Evolutionary conservation across 2,329 filamentous ascomycete genomes (phyloP), one percentile per base, ranked within the genome.

Genomic region (Paecilomyces fulvus): DNA sequence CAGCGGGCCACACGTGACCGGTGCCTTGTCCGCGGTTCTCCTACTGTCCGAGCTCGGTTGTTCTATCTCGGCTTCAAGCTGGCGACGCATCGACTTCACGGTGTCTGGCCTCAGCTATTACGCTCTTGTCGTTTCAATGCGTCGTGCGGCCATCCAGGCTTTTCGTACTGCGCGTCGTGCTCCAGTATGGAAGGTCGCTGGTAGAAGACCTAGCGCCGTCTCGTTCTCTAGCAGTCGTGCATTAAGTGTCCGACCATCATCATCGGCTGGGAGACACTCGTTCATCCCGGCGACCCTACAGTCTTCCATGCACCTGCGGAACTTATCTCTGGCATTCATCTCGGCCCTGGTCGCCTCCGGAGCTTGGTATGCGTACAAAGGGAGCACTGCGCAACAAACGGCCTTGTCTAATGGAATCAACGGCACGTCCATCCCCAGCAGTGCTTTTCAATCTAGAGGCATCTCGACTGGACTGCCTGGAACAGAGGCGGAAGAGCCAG

Each of bases 321-420:
- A 74, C 52, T 72, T 79, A 58, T 77, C 77, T 23, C 63, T 79
- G 46, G 76, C 75, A 51, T 71, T 78, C 55, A 72, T 78, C 25
- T 78, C 76, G 51, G 73, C 75, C 28, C 66, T 77, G 5, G 74
- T 79, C 49, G 77, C 76, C 20, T 75, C 75, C 20, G 75, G 76
- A 43, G 76, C 77, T 52, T 79, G 75, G 74, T 79, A 77, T 64
- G 73, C 73, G 43, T 79, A 78, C 63, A 75, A 75, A 59, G 73
- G 73, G 46, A 67, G 68, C 58, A 61, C 52, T 56, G 61, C 60
- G 50, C 61, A 64, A 54, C 60, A 67, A 30, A 56, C 65, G 55
- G 55, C 69, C 54, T 57, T 67, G 12, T 49, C 37, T 17, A 43
- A 56, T n/a, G 57, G 58, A 17, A 37, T 63, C 46, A 66, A 66